A percentile compares a stretch with the other conserved stretches of the same genome.
These are phyloP conservation scores for Inga laurina DNA, from an alignment of 306 rosid genomes.

Conservation along the genomic window DNA sequence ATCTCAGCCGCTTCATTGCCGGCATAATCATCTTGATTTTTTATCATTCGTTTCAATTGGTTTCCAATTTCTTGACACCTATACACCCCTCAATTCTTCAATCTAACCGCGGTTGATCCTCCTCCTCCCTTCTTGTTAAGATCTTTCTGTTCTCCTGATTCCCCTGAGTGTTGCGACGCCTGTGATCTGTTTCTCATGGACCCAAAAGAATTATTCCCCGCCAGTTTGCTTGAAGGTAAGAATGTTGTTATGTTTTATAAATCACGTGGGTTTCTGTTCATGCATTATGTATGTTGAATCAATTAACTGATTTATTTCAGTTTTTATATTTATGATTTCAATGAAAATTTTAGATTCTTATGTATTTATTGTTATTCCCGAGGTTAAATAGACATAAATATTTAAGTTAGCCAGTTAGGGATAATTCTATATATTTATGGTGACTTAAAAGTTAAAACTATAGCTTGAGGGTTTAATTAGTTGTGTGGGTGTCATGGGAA, in stretches of 20 bases:
- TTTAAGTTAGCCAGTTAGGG: no score
- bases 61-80: slow-evolving; percentile 60
- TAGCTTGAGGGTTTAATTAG: no score
- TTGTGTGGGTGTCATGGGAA: no score
- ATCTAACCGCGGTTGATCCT: slow-evolving; percentile 2
- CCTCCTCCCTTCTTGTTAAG: not conserved
- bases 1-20: slow-evolving; percentile 63
- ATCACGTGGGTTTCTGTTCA: not conserved
- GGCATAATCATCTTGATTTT: slow-evolving; percentile 56
- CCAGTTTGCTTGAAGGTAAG: slow-evolving; percentile 51
- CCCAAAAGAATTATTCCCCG: slow-evolving; percentile 41
- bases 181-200: slow-evolving; percentile 37
- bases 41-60: slow-evolving; percentile 54
- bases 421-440: no score
- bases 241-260: not conserved
- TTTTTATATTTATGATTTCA: not conserved
- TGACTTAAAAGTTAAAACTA: no score
- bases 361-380: not conserved
- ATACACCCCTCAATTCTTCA: slow-evolving; percentile 44
- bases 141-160: not conserved
- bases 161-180: not conserved
- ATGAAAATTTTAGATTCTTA: not conserved
- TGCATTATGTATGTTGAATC: not conserved
- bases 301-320: not conserved
- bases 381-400: not conserved